These are phyloP conservation scores for Pisolithus marmoratus DNA, from an alignment of 768 basidiomycete genomes.

Conservation along the genomic window DNA sequence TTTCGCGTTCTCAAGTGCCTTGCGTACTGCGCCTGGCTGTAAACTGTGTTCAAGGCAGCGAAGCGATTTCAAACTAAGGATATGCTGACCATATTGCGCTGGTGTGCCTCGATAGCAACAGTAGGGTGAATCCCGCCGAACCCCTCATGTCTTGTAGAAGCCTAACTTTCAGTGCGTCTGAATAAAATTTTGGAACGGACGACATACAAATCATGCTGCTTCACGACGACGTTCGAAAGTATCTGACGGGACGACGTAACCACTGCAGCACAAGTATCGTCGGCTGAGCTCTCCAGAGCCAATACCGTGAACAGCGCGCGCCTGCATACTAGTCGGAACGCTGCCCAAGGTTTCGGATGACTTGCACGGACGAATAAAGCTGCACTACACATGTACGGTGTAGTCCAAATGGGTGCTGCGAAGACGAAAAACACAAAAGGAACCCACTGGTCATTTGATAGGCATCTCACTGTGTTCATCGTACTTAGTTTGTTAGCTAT, in stretches of 20 bases:
- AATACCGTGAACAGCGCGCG: slow-evolving; percentile 52
- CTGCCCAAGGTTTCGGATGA: background rate
- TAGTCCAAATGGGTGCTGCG: too few species aligned
- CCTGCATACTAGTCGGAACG: background rate
- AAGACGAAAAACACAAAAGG: too few species aligned
- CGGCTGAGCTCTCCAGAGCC: slow-evolving; percentile 83
- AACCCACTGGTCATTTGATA: too few species aligned
- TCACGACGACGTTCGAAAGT: slow-evolving; percentile 81
- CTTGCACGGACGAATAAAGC: too few species aligned
- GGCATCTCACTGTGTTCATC: background rate
- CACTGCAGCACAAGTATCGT: slow-evolving; percentile 90
- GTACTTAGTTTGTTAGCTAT: background rate
- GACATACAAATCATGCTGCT: slow-evolving; percentile 63
- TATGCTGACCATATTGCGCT: slow-evolving; percentile 60
- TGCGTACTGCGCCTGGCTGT: slow-evolving; percentile 68
- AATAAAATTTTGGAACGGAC: background rate
- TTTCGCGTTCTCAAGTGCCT: slow-evolving; percentile 62
- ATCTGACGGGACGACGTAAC: slow-evolving; percentile 66
- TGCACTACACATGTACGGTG: too few species aligned
- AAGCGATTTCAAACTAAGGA: background rate
- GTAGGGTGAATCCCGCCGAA: slow-evolving; percentile 72
- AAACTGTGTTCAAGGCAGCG: background rate
- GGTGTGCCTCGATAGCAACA: slow-evolving; percentile 74
- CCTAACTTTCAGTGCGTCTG: background rate
- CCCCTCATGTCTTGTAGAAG: slow-evolving; percentile 16